Base-by-base conservation (phyloP, 768 basidiomycete genomes). In the Lentinula edodes region DNA sequence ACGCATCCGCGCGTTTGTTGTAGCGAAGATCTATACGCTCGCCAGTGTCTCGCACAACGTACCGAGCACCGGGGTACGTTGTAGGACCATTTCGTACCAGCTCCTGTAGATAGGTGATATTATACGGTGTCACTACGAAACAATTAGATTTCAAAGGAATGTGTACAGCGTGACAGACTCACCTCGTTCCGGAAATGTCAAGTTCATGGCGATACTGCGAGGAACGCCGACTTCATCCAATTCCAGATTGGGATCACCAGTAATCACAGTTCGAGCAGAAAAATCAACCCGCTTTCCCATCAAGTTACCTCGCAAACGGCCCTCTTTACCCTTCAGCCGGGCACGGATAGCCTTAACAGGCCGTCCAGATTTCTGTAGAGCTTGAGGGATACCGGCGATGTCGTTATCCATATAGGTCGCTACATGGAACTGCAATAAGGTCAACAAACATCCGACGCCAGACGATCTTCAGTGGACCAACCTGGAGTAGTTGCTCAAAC, bases 331-430 rank as follows among this genome's bases (percentile, higher is more conserved):
- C 82, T 99, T 99, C 60, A 99, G 83, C 48, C 97, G 89, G 5
- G 96, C 95, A 61, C 97, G 93, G 68, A 99, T 98, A 39, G 97
- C 95, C 74, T 99, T 99, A 62, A 99, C 91, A 32, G 97, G 95
- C 62, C 97, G 86, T 35, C 97, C 97, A 45, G 93, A 95, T 74
- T 98, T 98, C 70, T 98, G 97, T 66, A 96, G 76, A 2, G 97
- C 95, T 70, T 98, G 96, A 1, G 97, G 97, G 39, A 98, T 93
- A 50, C 97, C 97, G 38, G 97, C 95, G 61, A 98, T 95, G 70
- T 98, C 95, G 70, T 99, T 99, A 71, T 99, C 97, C 96, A 99
- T 99, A 72, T 98, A 99, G 0, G 97, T 98, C 2, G 97, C 97
- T 63, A 98, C 95, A 70, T 99, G 97, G 72, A 95, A 99, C 93